Evolutionary conservation across 768 basidiomycete genomes (phyloP), one percentile per base, ranked within the genome.

Genomic region (Porphyrellus cyaneotinctus): DNA sequence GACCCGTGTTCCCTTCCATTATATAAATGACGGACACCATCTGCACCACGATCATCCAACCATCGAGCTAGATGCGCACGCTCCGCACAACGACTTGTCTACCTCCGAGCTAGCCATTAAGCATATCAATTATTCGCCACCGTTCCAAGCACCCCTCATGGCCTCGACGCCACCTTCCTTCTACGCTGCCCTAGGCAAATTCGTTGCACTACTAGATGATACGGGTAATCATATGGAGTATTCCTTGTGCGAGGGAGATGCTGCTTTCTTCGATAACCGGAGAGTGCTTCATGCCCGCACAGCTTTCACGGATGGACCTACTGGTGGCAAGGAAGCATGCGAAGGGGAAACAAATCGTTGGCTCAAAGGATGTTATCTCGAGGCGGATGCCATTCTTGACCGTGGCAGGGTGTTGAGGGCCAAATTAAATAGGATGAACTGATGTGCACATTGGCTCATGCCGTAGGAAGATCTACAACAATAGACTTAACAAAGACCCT

Each of bases 211-310:
- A 13, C 65, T 94, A 2, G 78, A 85, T 47, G 75, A 78, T 17
- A 73, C 76, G 0, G 60, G 59, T 12, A 78, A 76, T 23, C 75
- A 75, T 37, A 87, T 79, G 53, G 68, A 80, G 57, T 85, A 90
- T 69, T 83, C 80, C 43, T 71, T 97, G 39, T 67, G 72, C 28
- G 91, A 94, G 69, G 91, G 92, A 28, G 91, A 95, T 55, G 85
- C 85, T 6, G 92, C 89, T 18, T 46, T 95, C 11, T 99, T 99
- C 59, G 95, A 97, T 64, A 99, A 98, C 62, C 76, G 94, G 23
- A 75, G 95, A 15, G 83, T 95, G 4, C 67, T 97, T 54, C 95
- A 99, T 67, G 92, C 89, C 0, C 74, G 95, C 22, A 88, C 85
- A 1, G 85, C 84, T 13, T 98, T 97, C 64, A 49, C 61, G n/a